Base-by-base conservation (phyloP, 148 eudicot genomes). In the Rhododendron kiyosumense region DNA sequence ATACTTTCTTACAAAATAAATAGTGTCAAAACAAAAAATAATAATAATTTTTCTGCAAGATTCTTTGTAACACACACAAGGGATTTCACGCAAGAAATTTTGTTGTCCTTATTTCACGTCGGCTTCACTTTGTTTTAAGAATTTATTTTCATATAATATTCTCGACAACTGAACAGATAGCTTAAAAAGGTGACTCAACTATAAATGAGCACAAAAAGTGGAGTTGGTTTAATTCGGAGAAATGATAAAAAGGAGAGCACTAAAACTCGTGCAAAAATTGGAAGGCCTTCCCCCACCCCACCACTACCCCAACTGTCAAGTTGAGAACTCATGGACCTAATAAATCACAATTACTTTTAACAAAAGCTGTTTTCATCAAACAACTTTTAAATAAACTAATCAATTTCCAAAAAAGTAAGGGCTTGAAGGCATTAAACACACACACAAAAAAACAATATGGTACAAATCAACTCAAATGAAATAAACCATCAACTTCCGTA, bases 281-380 rank as follows among this genome's bases (percentile, higher is more conserved):
- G 7, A 82, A 59, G 43, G 73, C 10, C 34, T 5, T 20, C 48
- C 26, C 49, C 34, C 18, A 26, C 74, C 74, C 34, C 78, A 36
- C 80, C 80, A 77, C 80, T 22, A 46, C 20, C 57, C 57, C 83
- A 86, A 82, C 75, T 86, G 87, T 86, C 85, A 78, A 86, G 88
- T 76, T 82, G 85, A 76, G 88, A 86, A 83, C 83, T 78, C 78
- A 51, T 45, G 32, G 57, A 4, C 59, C 81, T 46, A 82, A 75
- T 73, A 41, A 83, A 48, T 43, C 78, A 48, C 78, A 34, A 10
- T 81, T 41, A 67, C 34, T 10, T 14, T 79, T 51, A 24, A 7
- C 38, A 30, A 81, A 41, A 83, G 73, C 36, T 10, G 73, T 14
- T 8, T 63, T 43, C 71, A 15, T 48, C 30, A 82, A 67, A 28